Conservation (phyloP, 306 rosid genomes). For the Medicago ruthenica region DNA sequence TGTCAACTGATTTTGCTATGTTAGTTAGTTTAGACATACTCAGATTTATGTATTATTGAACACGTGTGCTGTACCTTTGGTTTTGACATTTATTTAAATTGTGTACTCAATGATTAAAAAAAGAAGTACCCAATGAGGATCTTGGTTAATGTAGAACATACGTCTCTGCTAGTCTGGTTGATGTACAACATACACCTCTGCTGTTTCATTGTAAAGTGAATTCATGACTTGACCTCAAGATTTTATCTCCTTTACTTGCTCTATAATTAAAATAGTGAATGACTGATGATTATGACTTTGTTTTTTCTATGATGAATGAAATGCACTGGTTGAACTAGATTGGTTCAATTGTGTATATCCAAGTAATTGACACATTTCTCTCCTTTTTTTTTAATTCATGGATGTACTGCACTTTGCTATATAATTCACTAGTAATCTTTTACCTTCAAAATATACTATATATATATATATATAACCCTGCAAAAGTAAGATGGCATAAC, state of each 20-base stretch:
- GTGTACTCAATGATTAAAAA: not conserved
- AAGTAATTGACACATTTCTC: constrained; percentile 27
- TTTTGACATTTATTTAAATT: constrained; percentile 1
- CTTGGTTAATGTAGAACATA: constrained; percentile 14
- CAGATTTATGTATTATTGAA: not conserved
- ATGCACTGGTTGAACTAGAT: constrained; percentile 5
- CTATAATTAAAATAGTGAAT: constrained; percentile 2
- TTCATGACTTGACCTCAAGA: constrained; percentile 5
- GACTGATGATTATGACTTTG: constrained; percentile 2
- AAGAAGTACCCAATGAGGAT: constrained; percentile 11
- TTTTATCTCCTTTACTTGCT: not conserved
- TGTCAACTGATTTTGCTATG: constrained; percentile 6
- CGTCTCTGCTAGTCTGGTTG: not conserved
- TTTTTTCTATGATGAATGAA: constrained; percentile 9
- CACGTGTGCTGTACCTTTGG: constrained; percentile 7
- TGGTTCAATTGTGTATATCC: constrained; percentile 16
- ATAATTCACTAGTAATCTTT: not conserved
- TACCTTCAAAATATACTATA: not conserved
- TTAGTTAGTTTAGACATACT: not conserved
- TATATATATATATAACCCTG: not conserved
- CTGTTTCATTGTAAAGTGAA: not conserved
- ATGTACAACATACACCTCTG: not conserved
- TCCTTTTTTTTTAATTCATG: not conserved
- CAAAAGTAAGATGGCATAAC: not conserved
- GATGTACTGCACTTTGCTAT: constrained; percentile 19